phyloP scores from a whole-genome alignment of 2,329 filamentous ascomycete genomes.

The Paracamarosporium sp. region DNA sequence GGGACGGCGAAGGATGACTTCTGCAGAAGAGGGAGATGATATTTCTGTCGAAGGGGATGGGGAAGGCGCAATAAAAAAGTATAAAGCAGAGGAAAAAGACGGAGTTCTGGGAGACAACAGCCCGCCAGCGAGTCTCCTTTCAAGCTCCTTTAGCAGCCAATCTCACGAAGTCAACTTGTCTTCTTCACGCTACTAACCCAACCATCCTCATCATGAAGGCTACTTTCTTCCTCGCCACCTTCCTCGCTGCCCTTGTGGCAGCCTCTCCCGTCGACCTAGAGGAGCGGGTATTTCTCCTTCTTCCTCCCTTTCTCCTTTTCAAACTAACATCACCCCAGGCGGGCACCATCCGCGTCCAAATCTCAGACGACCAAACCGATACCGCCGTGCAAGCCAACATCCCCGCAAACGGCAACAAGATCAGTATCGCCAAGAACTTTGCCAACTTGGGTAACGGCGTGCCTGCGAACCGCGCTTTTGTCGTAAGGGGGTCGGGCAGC shows the following conservation, averaged over 20 bases:
- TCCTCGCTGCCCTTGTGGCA: slow-evolving; percentile 17
- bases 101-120: neutral
- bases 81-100: neutral
- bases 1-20: too few relatives aligned
- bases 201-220: slow-evolving; percentile 15
- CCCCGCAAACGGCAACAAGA: slow-evolving; percentile 9
- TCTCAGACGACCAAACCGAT: slow-evolving; percentile 20
- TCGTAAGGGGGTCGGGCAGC: slow-evolving; percentile 11
- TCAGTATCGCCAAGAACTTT: slow-evolving; percentile 7
- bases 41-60: neutral
- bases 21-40: too few relatives aligned
- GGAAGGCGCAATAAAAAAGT: neutral
- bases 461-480: slow-evolving; percentile 12
- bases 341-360: slow-evolving; percentile 15
- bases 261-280: slow-evolving; percentile 10
- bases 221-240: slow-evolving; percentile 17
- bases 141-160: neutral
- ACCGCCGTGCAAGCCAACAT: slow-evolving; percentile 19
- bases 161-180: neutral
- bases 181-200: neutral
- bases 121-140: neutral
- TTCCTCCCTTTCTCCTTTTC: neutral
- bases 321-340: slow-evolving; percentile 1
- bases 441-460: slow-evolving; percentile 10
- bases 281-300: neutral